phyloP scores from a whole-genome alignment of 1,284 basidiomycete species.

The Sparassis latifolia region DNA sequence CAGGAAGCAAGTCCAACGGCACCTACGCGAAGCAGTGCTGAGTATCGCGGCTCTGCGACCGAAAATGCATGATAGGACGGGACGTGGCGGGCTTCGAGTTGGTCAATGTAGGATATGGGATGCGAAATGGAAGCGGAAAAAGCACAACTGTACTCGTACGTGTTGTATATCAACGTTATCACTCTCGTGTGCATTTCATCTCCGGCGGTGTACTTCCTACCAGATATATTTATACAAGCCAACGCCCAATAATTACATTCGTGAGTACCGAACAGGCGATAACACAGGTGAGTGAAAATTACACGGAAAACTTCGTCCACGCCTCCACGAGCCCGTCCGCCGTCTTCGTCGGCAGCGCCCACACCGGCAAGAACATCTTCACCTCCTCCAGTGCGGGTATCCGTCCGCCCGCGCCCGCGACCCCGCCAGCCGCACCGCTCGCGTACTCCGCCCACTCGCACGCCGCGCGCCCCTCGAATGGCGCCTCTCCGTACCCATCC shows the following conservation, averaged over 20 bases:
- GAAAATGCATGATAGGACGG: neutral
- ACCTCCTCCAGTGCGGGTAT: conserved; percentile 74
- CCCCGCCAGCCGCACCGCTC: conserved; percentile 43
- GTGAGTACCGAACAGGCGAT: too few relatives aligned
- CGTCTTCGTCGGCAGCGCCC: conserved; percentile 58
- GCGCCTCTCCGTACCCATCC: conserved; percentile 14
- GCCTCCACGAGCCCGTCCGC: conserved; percentile 59
- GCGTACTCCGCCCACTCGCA: conserved; percentile 71
- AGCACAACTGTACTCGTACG: too few relatives aligned
- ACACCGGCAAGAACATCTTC: conserved; percentile 57
- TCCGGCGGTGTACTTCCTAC: too few relatives aligned
- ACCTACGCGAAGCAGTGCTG: conserved; percentile 66
- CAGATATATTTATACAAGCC: too few relatives aligned
- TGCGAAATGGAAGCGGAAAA: too few relatives aligned
- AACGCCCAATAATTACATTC: too few relatives aligned
- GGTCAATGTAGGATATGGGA: too few relatives aligned
- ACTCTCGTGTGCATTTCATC: too few relatives aligned
- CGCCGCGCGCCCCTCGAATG: conserved; percentile 45
- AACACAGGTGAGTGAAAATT: conserved; percentile 5
- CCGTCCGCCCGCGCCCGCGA: conserved; percentile 22
- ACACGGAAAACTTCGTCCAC: conserved; percentile 39
- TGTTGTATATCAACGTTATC: too few relatives aligned
- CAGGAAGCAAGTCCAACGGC: conserved; percentile 42
- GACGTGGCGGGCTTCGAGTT: too few relatives aligned
- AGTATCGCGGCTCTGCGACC: conserved; percentile 4